Evolutionary conservation across 2,329 filamentous ascomycete genomes (phyloP).

Genomic region (Alternaria rosae): DNA sequence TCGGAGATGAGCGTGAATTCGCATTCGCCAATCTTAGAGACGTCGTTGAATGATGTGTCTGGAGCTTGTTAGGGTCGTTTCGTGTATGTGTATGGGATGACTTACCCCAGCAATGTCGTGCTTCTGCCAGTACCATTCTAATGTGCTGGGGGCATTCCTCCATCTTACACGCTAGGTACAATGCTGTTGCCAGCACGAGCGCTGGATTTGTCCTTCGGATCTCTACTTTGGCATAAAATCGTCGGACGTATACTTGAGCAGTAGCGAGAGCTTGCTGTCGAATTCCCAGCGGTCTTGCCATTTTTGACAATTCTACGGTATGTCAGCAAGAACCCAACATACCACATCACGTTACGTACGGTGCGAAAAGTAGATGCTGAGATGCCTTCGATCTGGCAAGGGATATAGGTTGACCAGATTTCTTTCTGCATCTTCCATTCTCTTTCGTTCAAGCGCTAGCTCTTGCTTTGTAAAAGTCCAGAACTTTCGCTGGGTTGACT

Average conservation of each 20-base stretch:
- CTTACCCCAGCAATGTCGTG: slow-evolving; percentile 68
- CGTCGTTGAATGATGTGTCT: slow-evolving; percentile 63
- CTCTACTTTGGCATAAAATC: slow-evolving; percentile 91
- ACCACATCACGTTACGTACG: slow-evolving; percentile 63
- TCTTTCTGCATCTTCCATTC: slow-evolving; percentile 78
- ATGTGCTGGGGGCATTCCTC: slow-evolving; percentile 98
- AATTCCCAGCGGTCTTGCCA: slow-evolving; percentile 83
- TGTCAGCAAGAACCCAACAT: background rate
- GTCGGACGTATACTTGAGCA: slow-evolving; percentile 91
- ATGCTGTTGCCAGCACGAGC: slow-evolving; percentile 87
- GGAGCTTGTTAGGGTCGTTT: slow-evolving; percentile 11
- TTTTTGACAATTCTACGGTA: slow-evolving; percentile 71
- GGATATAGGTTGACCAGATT: slow-evolving; percentile 79
- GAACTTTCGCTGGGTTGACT: slow-evolving; percentile 86
- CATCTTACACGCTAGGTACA: slow-evolving; percentile 97
- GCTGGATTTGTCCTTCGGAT: slow-evolving; percentile 94
- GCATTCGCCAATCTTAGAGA: slow-evolving; percentile 87
- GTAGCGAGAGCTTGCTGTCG: slow-evolving; percentile 94
- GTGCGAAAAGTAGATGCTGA: slow-evolving; percentile 92
- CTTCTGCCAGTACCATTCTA: slow-evolving; percentile 85
- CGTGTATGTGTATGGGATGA: background rate
- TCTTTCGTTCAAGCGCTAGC: slow-evolving; percentile 75
- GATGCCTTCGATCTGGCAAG: slow-evolving; percentile 78
- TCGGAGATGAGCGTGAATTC: slow-evolving; percentile 93
- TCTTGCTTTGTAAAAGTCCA: slow-evolving; percentile 91